Evolutionary conservation across 2,329 filamentous ascomycete species (phyloP), one percentile per base, ranked within the genome.

Genomic region (Claviceps sorghi): DNA sequence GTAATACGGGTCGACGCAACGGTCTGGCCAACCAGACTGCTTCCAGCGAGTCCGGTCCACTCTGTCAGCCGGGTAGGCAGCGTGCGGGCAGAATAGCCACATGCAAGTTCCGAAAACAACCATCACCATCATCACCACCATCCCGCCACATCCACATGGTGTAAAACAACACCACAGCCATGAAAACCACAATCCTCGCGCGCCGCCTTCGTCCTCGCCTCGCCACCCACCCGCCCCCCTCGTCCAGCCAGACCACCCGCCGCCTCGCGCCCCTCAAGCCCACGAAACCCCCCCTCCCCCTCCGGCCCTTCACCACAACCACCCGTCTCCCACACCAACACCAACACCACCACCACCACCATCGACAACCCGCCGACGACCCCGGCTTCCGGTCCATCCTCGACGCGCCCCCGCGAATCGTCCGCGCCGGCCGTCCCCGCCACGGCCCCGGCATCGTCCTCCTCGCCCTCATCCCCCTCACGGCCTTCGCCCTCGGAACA

Each of bases 381-480:
- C 85, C 87, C 1, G 77, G 77, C 64, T 96, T 94, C 72, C 77
- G 80, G 54, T 95, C 89, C 8, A 82, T 95, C 58, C 79, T 96
- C 58, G 91, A 98, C 70, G 84, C 86, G 55, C 89, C 91, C 1
- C 80, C 90, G 0, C 78, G 80, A 58, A 79, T 96, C 36, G 84
- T 97, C 40, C 86, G 88, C 46, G 73, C 81, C 1, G 82, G 86
- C 49, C 77, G 80, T 59, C 73, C 69, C 40, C 73, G 69, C 40
- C 89, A 96, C 72, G 87, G 88, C 1, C 82, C 83, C 0, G 89
- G 89, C 0, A 75, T 95, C 10, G 80, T 93, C 38, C 74, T 95
- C 55, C 78, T 95, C 11, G 87, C 88, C 42, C 70, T 95, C 50
- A 97, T 98, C 61, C 93, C 93, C 48, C 69, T 95, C 55, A 96